Percentiles rank a stretch among this genome's conserved stretches.
Conservation (phyloP, 129 eudicot species). For the Tagetes erecta region DNA sequence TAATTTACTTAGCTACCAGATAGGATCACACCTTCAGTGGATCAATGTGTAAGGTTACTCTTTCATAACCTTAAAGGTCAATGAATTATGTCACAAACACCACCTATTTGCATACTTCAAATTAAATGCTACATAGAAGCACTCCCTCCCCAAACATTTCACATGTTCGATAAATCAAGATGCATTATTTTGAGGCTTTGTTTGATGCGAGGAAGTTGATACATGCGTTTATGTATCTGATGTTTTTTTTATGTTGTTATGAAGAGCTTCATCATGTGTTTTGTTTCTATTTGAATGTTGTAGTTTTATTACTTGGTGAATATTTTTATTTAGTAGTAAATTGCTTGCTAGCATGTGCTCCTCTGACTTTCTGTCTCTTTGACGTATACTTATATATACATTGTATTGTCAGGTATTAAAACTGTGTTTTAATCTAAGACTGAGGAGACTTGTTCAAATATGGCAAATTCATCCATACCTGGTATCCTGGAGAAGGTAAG, state of each 20-base stretch:
- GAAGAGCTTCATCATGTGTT: not conserved
- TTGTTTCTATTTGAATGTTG: not conserved
- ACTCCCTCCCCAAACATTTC: not conserved
- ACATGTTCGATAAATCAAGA: not conserved
- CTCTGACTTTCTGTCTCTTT: not conserved
- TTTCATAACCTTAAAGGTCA: not conserved
- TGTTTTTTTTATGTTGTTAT: not conserved
- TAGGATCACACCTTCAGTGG: not conserved
- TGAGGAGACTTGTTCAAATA: slow-evolving; percentile 30
- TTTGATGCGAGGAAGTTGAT: slow-evolving; percentile 1
- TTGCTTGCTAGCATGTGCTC: not conserved
- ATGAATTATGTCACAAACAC: not conserved
- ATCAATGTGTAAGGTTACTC: not conserved
- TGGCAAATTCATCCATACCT: slow-evolving; percentile 80
- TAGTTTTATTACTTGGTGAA: not conserved
- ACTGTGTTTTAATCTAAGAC: slow-evolving; percentile 8
- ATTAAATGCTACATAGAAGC: not conserved
- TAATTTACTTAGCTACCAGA: not conserved
- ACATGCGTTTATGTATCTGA: not conserved
- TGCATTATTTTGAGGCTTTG: not conserved
- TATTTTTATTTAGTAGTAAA: not conserved
- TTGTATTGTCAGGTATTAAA: slow-evolving; percentile 20
- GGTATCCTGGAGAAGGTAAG: slow-evolving; percentile 93
- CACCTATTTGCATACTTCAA: not conserved
- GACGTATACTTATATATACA: not conserved